These are phyloP conservation scores for Lactarius hengduanensis DNA, from an alignment of 768 basidiomycete genomes.

Conservation along the genomic window DNA sequence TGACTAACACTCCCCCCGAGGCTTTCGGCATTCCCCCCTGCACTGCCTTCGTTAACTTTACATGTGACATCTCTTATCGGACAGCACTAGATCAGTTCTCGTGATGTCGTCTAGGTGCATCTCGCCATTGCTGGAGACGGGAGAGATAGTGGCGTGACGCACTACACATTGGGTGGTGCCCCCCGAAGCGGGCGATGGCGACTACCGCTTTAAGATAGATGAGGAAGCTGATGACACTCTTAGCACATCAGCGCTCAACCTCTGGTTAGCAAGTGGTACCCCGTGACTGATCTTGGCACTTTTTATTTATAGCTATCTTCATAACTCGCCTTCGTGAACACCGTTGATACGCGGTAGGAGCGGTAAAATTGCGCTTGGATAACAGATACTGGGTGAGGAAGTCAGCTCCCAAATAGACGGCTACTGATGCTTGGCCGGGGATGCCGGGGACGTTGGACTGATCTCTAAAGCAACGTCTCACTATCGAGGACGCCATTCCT, in stretches of 20 bases:
- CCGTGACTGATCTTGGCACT: not conserved
- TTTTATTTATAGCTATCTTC: not conserved
- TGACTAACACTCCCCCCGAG: not conserved
- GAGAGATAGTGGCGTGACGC: not conserved
- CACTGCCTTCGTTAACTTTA: no score
- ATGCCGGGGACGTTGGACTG: not conserved
- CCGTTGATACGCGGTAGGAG: not conserved
- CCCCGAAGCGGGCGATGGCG: no score
- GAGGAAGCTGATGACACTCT: not conserved
- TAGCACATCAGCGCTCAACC: not conserved
- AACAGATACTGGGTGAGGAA: not conserved
- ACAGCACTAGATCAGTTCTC: not conserved
- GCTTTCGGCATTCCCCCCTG: no score
- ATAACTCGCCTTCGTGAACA: not conserved
- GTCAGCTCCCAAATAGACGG: not conserved
- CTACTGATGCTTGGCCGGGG: not conserved
- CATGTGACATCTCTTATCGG: not conserved
- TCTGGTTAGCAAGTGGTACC: not conserved
- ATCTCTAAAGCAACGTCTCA: not conserved
- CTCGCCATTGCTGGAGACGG: not conserved
- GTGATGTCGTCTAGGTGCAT: not conserved
- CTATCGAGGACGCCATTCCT: no score
- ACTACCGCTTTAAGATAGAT: not conserved
- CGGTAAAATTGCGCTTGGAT: not conserved
- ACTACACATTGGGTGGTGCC: not conserved